Base-by-base conservation (phyloP, 495 filamentous ascomycete species). In the Xylaria nigripes region DNA sequence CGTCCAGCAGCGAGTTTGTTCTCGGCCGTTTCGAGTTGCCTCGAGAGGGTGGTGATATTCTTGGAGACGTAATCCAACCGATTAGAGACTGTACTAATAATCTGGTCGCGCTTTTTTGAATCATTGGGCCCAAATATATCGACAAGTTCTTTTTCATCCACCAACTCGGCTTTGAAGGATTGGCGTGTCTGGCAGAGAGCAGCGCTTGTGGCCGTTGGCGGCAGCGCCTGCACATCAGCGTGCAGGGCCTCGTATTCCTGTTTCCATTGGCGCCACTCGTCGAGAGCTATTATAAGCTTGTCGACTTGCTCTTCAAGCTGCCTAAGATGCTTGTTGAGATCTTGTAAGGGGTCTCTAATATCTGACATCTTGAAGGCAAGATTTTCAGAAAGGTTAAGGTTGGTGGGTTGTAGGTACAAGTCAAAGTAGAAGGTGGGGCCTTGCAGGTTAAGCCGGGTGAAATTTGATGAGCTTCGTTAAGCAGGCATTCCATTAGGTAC, bases 261-360 rank as follows among this genome's bases (percentile, higher is more conserved):
- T 61, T 95, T 91, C 81, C 84, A 93, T 48, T 80, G 83, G 61
- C 88, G 85, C 93, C 92, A 97, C 70, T 91, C 83, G 41, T 79
- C 81, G 18, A 97, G 78, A 2, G 90, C 84, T 59, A 86, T 78
- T 19, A 79, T 79, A 9, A 96, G 82, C 61, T 90, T 81, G 22
- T 73, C 70, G 23, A 95, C 80, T 58, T 86, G 89, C 13, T 78
- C 79, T 67, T 95, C 87, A 22, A 96, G 81, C 9, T 81, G 75
- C 50, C 81, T 72, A 19, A 89, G 82, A 56, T 87, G 89, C 49
- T 80, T 80, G 62, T 96, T 90, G 12, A 96, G 76, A 53, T 78
- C 72, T 25, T 72, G 56, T 30, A 78, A 70, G 46, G 72, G 76
- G 43, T 80, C 75, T 50, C 69, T 73, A 24, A 64, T 48, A 29